These are phyloP conservation scores for Cystofilobasidium macerans DNA, from an alignment of 768 basidiomycete genomes.

Conservation along the genomic window DNA sequence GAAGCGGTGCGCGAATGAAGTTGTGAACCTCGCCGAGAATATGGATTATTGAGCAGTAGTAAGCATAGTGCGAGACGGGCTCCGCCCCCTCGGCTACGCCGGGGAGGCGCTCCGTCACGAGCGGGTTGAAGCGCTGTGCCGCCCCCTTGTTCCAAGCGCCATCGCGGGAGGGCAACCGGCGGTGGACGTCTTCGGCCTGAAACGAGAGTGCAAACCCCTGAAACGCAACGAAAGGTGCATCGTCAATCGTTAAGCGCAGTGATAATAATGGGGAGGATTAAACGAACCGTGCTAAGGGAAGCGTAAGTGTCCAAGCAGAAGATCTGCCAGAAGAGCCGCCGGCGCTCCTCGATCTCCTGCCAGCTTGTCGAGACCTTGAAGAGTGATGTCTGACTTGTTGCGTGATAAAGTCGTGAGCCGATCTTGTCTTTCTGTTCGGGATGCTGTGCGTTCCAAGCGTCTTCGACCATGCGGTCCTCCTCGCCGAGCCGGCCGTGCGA, in stretches of 20 bases:
- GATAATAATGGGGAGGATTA: no score
- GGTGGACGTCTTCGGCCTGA: constrained; percentile 33
- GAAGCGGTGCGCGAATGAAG: constrained; percentile 21
- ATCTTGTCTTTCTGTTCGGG: not conserved
- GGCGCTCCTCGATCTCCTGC: constrained; percentile 36
- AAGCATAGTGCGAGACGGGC: constrained; percentile 5
- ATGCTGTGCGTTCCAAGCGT: not conserved
- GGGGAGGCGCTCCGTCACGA: constrained; percentile 3
- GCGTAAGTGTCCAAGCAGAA: constrained; percentile 38
- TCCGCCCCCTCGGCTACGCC: not conserved
- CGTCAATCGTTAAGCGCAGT: no score
- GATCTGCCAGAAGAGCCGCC: constrained; percentile 38
- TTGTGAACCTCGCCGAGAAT: constrained; percentile 17
- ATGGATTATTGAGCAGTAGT: constrained; percentile 15
- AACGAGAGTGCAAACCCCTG: constrained; percentile 38
- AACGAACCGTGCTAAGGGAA: constrained; percentile 35
- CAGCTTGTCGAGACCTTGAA: constrained; percentile 34
- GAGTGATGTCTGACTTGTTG: constrained; percentile 34
- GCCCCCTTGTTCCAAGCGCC: constrained; percentile 22
- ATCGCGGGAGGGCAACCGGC: constrained; percentile 34
- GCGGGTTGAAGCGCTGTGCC: not conserved
- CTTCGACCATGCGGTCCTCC: constrained; percentile 14
- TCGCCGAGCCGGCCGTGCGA: constrained; percentile 34
- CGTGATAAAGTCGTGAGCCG: constrained; percentile 1
- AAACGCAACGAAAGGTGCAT: no score